phyloP scores from a whole-genome alignment of 352 stramenopile species.

The Thalassiosira ordinaria region DNA sequence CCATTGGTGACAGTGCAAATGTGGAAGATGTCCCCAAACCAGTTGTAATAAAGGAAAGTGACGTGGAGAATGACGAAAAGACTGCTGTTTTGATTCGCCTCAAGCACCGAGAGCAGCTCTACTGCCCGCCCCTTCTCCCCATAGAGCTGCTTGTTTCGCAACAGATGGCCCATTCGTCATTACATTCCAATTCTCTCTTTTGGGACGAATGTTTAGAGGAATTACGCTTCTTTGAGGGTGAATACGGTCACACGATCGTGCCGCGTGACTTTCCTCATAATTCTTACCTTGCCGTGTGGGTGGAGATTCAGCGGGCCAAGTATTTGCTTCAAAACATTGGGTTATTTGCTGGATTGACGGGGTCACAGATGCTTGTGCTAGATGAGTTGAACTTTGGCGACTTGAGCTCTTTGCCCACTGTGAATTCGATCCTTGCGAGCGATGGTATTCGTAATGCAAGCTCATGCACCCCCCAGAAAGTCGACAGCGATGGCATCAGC shows the following conservation, averaged over 20 bases:
- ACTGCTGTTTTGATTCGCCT: conserved; percentile 15
- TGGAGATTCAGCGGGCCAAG: conserved; percentile 49
- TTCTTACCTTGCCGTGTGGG: conserved; percentile 38
- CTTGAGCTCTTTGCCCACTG: conserved; percentile 28
- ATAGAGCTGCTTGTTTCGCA: not conserved
- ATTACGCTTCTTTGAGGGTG: conserved; percentile 51
- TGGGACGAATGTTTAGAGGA: conserved; percentile 61
- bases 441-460: conserved; percentile 2
- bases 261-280: conserved; percentile 47
- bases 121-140: conserved; percentile 3
- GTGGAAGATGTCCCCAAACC: conserved; percentile 3
- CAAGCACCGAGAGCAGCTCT: conserved; percentile 31
- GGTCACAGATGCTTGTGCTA: conserved; percentile 23
- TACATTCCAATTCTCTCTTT: conserved; percentile 44
- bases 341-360: conserved; percentile 35
- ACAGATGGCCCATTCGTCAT: conserved; percentile 31
- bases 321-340: conserved; percentile 46
- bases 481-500: conserved; percentile 4
- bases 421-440: not conserved
- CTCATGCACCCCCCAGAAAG: conserved; percentile 20
- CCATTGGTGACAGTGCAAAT: not conserved
- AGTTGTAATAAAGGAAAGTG: conserved; percentile 15
- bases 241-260: conserved; percentile 49
- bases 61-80: conserved; percentile 30
- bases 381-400: conserved; percentile 34